Evolutionary conservation across 179 eudicot genomes (phyloP).

Genomic region (Sideroxylon spinosum): DNA sequence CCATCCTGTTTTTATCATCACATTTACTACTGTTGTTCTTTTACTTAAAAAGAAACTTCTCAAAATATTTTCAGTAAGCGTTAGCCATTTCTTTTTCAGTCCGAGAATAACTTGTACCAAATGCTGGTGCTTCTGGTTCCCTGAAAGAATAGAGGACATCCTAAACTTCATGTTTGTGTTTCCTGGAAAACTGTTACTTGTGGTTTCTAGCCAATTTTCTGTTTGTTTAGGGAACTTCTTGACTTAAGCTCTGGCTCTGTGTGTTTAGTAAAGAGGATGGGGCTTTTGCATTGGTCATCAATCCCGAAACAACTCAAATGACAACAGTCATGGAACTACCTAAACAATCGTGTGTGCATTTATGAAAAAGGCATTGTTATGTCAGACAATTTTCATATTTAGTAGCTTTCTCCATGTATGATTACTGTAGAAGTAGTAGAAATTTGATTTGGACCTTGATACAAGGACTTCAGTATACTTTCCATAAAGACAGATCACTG

Average conservation of each 20-base stretch:
- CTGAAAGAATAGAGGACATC: background rate
- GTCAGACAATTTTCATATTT: background rate
- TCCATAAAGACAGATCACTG: too few relatives aligned
- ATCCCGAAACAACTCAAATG: background rate
- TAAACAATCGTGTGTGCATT: background rate
- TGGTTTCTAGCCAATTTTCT: background rate
- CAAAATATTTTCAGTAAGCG: background rate
- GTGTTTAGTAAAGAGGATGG: background rate
- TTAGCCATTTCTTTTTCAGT: too few relatives aligned
- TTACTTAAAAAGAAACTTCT: background rate
- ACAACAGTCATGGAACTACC: background rate
- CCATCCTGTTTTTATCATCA: background rate
- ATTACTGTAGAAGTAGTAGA: background rate
- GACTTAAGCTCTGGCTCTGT: background rate
- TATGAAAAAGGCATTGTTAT: background rate
- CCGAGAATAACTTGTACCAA: background rate
- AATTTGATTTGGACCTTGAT: background rate
- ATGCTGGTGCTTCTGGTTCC: background rate
- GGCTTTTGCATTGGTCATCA: background rate
- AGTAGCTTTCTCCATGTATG: background rate
- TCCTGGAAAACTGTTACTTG: background rate
- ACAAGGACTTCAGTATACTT: background rate
- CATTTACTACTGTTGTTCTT: background rate
- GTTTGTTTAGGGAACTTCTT: background rate
- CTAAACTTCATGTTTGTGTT: background rate